Evolutionary conservation across 2,329 filamentous ascomycete genomes (phyloP).

Genomic region (Cladosporium oxysporum): DNA sequence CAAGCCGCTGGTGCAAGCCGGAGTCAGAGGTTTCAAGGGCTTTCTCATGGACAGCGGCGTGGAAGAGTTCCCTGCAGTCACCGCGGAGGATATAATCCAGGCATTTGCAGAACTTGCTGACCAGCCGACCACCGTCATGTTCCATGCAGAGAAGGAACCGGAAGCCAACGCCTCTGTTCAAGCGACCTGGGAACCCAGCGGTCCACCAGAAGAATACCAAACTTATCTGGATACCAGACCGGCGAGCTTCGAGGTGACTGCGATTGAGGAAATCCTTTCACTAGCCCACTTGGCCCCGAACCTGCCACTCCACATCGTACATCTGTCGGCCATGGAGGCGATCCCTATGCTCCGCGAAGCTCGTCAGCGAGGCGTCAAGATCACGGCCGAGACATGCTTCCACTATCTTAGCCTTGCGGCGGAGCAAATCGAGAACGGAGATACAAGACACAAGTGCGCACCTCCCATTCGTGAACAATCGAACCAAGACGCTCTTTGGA

Average conservation of each 20-base stretch:
- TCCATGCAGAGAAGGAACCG: constrained; percentile 98
- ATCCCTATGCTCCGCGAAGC: constrained; percentile 79
- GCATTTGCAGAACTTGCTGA: constrained; percentile 81
- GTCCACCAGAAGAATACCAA: constrained; percentile 74
- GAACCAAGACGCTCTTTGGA: constrained; percentile 87
- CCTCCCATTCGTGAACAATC: constrained; percentile 79
- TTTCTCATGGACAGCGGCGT: constrained; percentile 97
- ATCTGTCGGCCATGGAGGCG: constrained; percentile 84
- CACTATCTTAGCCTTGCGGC: constrained; percentile 86
- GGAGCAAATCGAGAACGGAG: constrained; percentile 78
- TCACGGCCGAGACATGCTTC: constrained; percentile 94
- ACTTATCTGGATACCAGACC: constrained; percentile 93
- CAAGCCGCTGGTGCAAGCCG: constrained; percentile 75
- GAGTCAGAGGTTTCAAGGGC: constrained; percentile 94
- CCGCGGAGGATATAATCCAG: constrained; percentile 71
- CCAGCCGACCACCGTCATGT: constrained; percentile 90
- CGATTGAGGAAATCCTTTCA: constrained; percentile 81
- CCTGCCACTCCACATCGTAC: constrained; percentile 88
- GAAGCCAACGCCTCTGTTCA: constrained; percentile 76
- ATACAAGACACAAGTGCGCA: constrained; percentile 93
- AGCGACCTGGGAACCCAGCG: constrained; percentile 68
- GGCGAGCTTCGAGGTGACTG: constrained; percentile 85
- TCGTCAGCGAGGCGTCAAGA: constrained; percentile 71
- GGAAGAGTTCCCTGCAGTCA: constrained; percentile 94
- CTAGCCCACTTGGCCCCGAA: constrained; percentile 77